Conservation (phyloP, 2,329 filamentous ascomycete species). For the Ciborinia camelliae region DNA sequence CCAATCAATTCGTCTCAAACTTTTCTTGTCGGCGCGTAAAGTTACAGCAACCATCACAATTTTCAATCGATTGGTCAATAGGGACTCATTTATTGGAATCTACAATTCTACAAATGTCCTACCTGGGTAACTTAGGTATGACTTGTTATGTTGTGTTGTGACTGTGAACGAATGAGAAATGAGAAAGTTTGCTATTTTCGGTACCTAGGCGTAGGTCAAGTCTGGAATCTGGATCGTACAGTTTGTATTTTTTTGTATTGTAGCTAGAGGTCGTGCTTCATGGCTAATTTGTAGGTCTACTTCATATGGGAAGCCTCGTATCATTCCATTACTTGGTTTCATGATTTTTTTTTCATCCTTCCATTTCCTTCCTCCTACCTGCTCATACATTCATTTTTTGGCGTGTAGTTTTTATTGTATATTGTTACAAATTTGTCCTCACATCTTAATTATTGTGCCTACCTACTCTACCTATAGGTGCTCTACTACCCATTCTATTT, state of each 20-base stretch:
- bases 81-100: slow-evolving; percentile 11
- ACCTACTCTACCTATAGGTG: no score
- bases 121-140: no score
- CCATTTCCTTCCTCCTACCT: slow-evolving; percentile 14
- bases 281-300: slow-evolving; percentile 18
- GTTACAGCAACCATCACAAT: slow-evolving; percentile 27
- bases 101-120: no score
- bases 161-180: slow-evolving; percentile 34
- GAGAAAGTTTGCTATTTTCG: slow-evolving; percentile 26
- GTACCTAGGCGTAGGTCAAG: slow-evolving; percentile 15
- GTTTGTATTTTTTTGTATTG: no score
- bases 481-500: no score
- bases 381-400: slow-evolving; percentile 16
- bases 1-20: slow-evolving; percentile 21
- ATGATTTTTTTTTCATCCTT: slow-evolving; percentile 21
- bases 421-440: slow-evolving; percentile 23
- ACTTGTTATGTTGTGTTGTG: slow-evolving; percentile 22
- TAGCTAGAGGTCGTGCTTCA: slow-evolving; percentile 20
- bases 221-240: slow-evolving; percentile 15
- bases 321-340: slow-evolving; percentile 26
- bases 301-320: slow-evolving; percentile 9
- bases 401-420: slow-evolving; percentile 16
- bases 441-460: slow-evolving; percentile 2
- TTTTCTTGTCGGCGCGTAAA: slow-evolving; percentile 32
- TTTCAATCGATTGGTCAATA: slow-evolving; percentile 18